phyloP scores from a whole-genome alignment of 305 asterid species.

The Rubia tinctorum region DNA sequence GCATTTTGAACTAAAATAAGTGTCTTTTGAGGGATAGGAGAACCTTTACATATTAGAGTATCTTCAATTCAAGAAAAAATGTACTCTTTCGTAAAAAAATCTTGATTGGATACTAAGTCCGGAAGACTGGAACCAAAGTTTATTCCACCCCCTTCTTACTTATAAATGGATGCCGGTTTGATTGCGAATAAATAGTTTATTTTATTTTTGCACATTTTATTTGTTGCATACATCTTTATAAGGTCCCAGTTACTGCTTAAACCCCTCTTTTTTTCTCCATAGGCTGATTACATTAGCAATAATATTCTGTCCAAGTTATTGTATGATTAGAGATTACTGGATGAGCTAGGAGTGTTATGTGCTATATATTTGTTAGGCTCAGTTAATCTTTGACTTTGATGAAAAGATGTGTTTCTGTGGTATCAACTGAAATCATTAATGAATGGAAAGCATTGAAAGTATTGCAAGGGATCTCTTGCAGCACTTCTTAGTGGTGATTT shows the following conservation, averaged over 20 bases:
- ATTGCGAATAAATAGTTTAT: background rate
- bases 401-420: background rate
- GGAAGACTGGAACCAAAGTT: too few relatives aligned
- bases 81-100: constrained; percentile 74
- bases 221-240: too few relatives aligned
- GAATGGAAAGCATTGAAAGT: constrained; percentile 6
- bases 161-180: constrained; percentile 66
- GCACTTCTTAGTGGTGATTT: constrained; percentile 81
- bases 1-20: too few relatives aligned
- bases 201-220: background rate
- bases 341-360: constrained; percentile 86
- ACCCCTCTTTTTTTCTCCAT: constrained; percentile 23
- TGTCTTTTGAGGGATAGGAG: too few relatives aligned
- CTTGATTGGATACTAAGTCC: too few relatives aligned
- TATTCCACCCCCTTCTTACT: too few relatives aligned
- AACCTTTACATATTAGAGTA: constrained; percentile 66
- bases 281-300: constrained; percentile 91
- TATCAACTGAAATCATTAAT: background rate
- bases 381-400: constrained; percentile 41
- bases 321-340: constrained; percentile 82
- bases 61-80: constrained; percentile 86
- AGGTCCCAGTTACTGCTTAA: background rate
- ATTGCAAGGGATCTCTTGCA: constrained; percentile 90
- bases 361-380: constrained; percentile 95
- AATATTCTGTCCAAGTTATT: constrained; percentile 78